Conservation (phyloP, 2,329 filamentous ascomycete genomes). For the Fusarium beomiforme region DNA sequence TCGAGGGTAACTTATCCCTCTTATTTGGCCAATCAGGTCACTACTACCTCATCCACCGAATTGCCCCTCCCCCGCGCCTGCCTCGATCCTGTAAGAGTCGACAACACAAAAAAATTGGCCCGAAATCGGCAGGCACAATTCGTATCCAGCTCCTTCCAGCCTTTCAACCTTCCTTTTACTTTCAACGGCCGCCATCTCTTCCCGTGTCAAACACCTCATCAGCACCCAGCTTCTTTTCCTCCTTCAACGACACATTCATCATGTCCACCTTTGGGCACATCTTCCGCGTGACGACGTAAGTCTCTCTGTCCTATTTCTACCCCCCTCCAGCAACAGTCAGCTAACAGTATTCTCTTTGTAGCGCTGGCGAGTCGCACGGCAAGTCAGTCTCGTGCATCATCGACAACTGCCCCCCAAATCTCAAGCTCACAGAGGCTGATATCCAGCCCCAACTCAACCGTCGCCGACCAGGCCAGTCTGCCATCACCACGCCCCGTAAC, state of each 20-base stretch:
- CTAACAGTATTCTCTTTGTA: not conserved
- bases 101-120: constrained; percentile 19
- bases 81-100: not conserved
- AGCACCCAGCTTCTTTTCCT: not conserved
- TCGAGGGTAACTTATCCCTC: not conserved
- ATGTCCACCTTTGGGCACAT: constrained; percentile 89
- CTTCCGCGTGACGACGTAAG: constrained; percentile 72
- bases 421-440: constrained; percentile 84
- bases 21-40: constrained; percentile 17
- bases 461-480: constrained; percentile 86
- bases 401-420: constrained; percentile 88
- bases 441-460: constrained; percentile 97
- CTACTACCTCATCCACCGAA: not conserved
- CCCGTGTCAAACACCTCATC: not conserved
- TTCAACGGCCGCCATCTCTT: constrained; percentile 32
- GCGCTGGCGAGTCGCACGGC: constrained; percentile 79
- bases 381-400: constrained; percentile 94
- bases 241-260: constrained; percentile 39
- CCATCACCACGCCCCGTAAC: constrained; percentile 89
- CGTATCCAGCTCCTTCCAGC: not conserved
- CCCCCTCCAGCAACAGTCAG: not conserved
- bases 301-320: constrained; percentile 26
- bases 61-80: constrained; percentile 25
- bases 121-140: constrained; percentile 25
- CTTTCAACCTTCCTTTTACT: constrained; percentile 6